phyloP scores from a whole-genome alignment of 176 grass and related monocot species.

The Aegilops longissima region DNA sequence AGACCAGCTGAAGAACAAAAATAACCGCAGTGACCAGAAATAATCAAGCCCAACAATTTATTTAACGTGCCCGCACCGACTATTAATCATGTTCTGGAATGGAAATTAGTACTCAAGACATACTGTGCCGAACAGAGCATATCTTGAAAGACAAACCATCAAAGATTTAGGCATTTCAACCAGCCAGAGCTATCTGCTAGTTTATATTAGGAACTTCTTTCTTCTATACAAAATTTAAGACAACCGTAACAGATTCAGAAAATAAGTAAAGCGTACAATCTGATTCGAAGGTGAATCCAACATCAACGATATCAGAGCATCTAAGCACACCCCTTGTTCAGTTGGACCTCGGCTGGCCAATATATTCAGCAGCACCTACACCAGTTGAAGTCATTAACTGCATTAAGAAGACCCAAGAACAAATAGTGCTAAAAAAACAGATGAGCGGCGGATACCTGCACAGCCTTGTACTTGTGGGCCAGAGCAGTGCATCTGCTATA shows the following conservation, averaged over 20 bases:
- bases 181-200: conserved; percentile 1
- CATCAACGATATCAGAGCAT: conserved; percentile 85
- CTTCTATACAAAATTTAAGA: not conserved
- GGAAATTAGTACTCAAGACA: not conserved
- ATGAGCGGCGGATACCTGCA: conserved; percentile 58
- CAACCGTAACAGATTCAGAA: not conserved
- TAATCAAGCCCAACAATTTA: not conserved
- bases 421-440: conserved; percentile 6
- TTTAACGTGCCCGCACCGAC: not conserved
- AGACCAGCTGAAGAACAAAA: not conserved
- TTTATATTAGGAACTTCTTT: conserved; percentile 21
- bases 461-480: conserved; percentile 87
- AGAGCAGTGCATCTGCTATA: conserved; percentile 82
- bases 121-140: conserved; percentile 1
- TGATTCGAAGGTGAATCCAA: conserved; percentile 91
- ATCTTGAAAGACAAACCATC: conserved; percentile 19
- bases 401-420: not conserved
- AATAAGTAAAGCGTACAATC: conserved; percentile 52
- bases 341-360: conserved; percentile 64
- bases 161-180: conserved; percentile 5
- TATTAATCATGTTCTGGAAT: conserved; percentile 16
- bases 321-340: conserved; percentile 93
- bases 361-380: conserved; percentile 93
- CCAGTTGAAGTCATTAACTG: conserved; percentile 27
- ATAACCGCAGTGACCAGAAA: conserved; percentile 12